A percentile compares a stretch with the other conserved stretches of the same genome.
phyloP scores from a whole-genome alignment of 2,329 filamentous ascomycete genomes.

The Colletotrichum trifolii region DNA sequence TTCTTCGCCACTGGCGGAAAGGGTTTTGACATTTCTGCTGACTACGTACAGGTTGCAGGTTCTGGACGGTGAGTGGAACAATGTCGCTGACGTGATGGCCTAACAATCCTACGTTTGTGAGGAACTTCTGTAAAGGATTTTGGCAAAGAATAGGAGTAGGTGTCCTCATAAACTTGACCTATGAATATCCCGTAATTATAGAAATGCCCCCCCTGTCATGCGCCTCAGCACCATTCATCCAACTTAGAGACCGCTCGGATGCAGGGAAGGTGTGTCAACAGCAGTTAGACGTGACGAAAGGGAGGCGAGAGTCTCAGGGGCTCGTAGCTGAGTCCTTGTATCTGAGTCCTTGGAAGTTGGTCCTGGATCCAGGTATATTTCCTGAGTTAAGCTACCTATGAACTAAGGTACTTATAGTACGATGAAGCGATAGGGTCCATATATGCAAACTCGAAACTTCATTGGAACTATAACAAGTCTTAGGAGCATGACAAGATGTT shows the following conservation, averaged over 20 bases:
- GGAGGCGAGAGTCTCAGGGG: too few species aligned
- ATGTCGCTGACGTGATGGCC: conserved; percentile 7
- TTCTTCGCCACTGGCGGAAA: conserved; percentile 24
- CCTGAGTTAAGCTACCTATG: neutral
- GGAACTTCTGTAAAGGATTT: too few species aligned
- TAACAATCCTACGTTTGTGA: neutral
- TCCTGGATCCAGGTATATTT: neutral
- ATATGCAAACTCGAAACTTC: conserved; percentile 6
- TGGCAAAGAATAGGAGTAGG: too few species aligned
- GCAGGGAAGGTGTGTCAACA: too few species aligned
- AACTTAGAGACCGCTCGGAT: too few species aligned
- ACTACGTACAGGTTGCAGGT: conserved; percentile 12
- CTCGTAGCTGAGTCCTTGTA: too few species aligned
- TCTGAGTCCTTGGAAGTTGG: too few species aligned
- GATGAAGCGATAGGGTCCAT: neutral
- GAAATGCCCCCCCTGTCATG: too few species aligned
- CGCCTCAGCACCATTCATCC: too few species aligned
- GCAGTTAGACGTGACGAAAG: too few species aligned
- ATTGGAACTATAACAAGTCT: conserved; percentile 10
- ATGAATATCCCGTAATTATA: too few species aligned
- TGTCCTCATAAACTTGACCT: too few species aligned
- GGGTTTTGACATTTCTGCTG: conserved; percentile 15
- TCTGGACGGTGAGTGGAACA: conserved; percentile 15
- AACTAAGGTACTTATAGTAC: neutral
- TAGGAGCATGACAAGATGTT: neutral